Percentiles rank a stretch among this genome's conserved stretches.
Conservation (phyloP, 2,329 filamentous ascomycete species). For the Grosmannia serpens region DNA sequence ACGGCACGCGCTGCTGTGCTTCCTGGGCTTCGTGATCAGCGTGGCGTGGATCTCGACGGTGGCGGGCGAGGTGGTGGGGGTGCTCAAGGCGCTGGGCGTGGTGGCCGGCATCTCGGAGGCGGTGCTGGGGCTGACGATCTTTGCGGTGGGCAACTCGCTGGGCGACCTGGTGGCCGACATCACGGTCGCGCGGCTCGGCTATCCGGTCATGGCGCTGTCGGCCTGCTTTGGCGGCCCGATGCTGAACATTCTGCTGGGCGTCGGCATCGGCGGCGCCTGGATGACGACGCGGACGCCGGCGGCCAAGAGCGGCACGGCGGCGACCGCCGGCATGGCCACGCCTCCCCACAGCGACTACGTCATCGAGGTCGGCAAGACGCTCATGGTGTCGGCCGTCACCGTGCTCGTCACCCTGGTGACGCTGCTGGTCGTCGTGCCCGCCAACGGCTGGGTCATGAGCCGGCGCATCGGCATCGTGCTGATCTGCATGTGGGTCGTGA, state of each 20-base stretch:
- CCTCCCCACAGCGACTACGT: conserved; percentile 62
- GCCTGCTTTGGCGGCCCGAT: conserved; percentile 98
- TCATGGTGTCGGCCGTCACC: conserved; percentile 77
- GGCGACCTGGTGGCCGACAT: conserved; percentile 92
- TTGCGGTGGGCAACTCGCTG: conserved; percentile 90
- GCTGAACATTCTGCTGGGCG: conserved; percentile 91
- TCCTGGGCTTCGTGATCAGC: conserved; percentile 80
- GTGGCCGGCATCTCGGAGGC: conserved; percentile 90
- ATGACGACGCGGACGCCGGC: conserved; percentile 60
- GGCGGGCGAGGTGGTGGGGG: conserved; percentile 87
- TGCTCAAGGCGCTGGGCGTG: conserved; percentile 85
- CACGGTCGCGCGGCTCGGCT: conserved; percentile 84
- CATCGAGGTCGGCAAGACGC: conserved; percentile 71
- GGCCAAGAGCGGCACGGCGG: too few species aligned
- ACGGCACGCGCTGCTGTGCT: conserved; percentile 70
- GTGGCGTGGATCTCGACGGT: conserved; percentile 97
- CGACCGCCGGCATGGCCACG: conserved; percentile 22
- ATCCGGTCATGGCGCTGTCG: conserved; percentile 87
- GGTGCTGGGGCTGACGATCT: conserved; percentile 86
- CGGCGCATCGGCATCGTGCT: conserved; percentile 70
- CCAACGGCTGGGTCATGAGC: conserved; percentile 79
- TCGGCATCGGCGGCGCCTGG: conserved; percentile 82
- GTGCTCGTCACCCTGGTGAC: conserved; percentile 69
- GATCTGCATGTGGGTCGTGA: conserved; percentile 68
- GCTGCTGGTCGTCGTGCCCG: conserved; percentile 68